Conservation (phyloP, 257 asterid genomes). For the Rauvolfia tetraphylla region DNA sequence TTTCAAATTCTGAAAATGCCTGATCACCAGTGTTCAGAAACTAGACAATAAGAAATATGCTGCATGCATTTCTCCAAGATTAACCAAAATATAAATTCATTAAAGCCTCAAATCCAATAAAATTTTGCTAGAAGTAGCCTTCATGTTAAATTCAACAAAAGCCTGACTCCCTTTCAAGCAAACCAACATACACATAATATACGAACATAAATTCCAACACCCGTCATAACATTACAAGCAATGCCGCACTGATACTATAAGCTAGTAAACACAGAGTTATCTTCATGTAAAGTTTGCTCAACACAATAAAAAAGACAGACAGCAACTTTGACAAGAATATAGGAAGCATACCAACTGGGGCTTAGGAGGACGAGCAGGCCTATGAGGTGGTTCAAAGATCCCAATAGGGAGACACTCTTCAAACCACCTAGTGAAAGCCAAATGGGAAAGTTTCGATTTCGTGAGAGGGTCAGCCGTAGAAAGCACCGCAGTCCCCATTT, state of each 20-base stretch:
- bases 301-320: background rate
- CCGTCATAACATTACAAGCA: background rate
- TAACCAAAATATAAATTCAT: background rate
- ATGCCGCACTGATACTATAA: background rate
- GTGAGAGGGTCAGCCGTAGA: conserved; percentile 66
- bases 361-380: conserved; percentile 72
- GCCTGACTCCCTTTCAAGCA: background rate
- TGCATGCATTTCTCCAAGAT: background rate
- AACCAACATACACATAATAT: background rate
- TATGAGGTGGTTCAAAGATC: conserved; percentile 47
- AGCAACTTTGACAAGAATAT: background rate
- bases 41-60: background rate
- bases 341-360: conserved; percentile 56
- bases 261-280: background rate
- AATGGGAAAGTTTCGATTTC: conserved; percentile 77
- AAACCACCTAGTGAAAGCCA: conserved; percentile 66
- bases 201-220: background rate
- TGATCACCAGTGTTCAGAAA: background rate
- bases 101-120: background rate
- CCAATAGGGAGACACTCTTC: conserved; percentile 67
- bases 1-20: background rate
- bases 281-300: background rate
- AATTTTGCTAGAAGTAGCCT: background rate
- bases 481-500: conserved; percentile 74
- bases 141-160: conserved; percentile 3